phyloP scores from a whole-genome alignment of 2,329 filamentous ascomycete species.

The Phaeosphaeriaceae sp. region DNA sequence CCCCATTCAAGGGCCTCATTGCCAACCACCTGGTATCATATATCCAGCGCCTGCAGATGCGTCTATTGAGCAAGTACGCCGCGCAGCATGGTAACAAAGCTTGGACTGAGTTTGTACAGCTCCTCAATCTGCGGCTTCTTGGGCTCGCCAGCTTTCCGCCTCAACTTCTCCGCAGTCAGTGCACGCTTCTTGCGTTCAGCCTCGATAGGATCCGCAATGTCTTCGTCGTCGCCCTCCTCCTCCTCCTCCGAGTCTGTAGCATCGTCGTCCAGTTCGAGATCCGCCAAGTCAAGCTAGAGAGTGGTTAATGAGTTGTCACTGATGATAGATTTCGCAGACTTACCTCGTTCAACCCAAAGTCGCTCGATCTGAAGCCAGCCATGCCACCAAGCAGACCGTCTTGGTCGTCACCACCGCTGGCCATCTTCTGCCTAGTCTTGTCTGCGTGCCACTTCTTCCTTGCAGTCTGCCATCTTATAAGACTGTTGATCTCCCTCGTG shows the following conservation, averaged over 20 bases:
- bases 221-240: constrained; percentile 70
- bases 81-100: constrained; percentile 83
- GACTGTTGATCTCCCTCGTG: constrained; percentile 79
- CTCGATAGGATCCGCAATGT: constrained; percentile 85
- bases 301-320: neutral
- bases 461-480: constrained; percentile 94
- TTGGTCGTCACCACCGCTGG: constrained; percentile 69
- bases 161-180: constrained; percentile 80
- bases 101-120: constrained; percentile 79
- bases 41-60: neutral
- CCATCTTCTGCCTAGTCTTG: constrained; percentile 99
- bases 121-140: constrained; percentile 80
- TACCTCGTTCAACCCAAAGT: constrained; percentile 89
- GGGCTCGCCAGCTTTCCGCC: constrained; percentile 83
- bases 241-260: constrained; percentile 65
- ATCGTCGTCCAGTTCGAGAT: constrained; percentile 81
- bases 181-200: constrained; percentile 81
- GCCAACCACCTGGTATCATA: neutral
- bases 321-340: neutral
- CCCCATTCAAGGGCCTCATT: neutral
- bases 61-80: constrained; percentile 71
- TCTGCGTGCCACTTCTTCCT: constrained; percentile 98
- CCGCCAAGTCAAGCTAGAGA: constrained; percentile 74
- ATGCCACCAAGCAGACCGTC: constrained; percentile 49
- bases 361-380: constrained; percentile 74